phyloP scores from a whole-genome alignment of 257 asterid genomes.

The Fraxinus cuspidata region DNA sequence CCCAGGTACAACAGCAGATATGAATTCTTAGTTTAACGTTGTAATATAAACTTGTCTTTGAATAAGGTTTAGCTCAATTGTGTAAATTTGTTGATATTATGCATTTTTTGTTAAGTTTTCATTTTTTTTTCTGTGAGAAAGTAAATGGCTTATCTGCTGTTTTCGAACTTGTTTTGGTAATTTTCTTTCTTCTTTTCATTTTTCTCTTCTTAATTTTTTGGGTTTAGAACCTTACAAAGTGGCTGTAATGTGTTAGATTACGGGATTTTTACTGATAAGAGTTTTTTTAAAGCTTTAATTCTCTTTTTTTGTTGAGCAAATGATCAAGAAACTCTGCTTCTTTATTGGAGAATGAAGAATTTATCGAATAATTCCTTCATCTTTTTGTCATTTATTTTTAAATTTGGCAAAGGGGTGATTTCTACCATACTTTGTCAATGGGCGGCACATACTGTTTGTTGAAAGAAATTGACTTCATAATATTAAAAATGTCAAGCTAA shows the following conservation, averaged over 20 bases:
- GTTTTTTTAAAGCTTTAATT: neutral
- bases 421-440: neutral
- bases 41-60: neutral
- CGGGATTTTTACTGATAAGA: neutral
- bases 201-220: neutral
- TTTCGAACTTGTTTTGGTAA: neutral
- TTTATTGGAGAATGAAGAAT: conserved; percentile 18
- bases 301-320: conserved; percentile 3
- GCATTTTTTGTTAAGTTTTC: conserved; percentile 6
- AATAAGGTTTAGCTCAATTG: neutral
- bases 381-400: conserved; percentile 9
- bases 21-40: conserved; percentile 21
- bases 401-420: neutral
- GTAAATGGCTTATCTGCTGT: neutral
- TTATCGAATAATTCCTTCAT: conserved; percentile 20
- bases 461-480: conserved; percentile 7
- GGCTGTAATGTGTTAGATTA: conserved; percentile 11
- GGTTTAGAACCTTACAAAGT: neutral
- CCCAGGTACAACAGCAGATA: conserved; percentile 36
- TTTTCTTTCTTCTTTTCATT: neutral
- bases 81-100: conserved; percentile 9
- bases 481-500: neutral
- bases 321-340: conserved; percentile 10
- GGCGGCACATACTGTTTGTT: neutral
- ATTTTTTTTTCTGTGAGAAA: neutral